A percentile compares a stretch with the other conserved stretches of the same genome.
These are phyloP conservation scores for Xylaria sp. DNA, from an alignment of 2,329 filamentous ascomycete genomes.

Conservation along the genomic window DNA sequence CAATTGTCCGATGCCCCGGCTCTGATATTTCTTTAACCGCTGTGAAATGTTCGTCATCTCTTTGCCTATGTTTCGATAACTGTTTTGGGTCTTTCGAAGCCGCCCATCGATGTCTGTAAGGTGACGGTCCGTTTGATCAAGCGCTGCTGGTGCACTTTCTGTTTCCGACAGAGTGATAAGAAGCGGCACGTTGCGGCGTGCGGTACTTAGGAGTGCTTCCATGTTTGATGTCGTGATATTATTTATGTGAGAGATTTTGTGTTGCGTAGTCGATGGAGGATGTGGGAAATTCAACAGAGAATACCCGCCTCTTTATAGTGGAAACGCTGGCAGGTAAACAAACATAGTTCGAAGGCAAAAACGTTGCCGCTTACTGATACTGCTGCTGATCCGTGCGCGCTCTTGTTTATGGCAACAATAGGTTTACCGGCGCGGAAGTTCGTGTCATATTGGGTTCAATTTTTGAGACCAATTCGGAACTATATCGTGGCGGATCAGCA, in stretches of 20 bases:
- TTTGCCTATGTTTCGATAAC: slow-evolving; percentile 54
- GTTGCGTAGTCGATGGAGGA: too few species aligned
- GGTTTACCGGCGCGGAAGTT: neutral
- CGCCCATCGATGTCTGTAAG: slow-evolving; percentile 41
- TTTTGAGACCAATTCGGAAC: neutral
- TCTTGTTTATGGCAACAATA: neutral
- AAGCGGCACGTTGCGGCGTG: too few species aligned
- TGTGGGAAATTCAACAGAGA: too few species aligned
- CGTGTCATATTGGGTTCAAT: neutral
- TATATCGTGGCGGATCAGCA: neutral
- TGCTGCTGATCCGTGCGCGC: neutral
- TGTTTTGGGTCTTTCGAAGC: slow-evolving; percentile 51
- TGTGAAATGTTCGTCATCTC: slow-evolving; percentile 60
- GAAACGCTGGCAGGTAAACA: neutral
- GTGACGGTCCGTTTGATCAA: too few species aligned
- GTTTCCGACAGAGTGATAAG: too few species aligned
- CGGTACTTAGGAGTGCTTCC: too few species aligned
- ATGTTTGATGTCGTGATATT: too few species aligned
- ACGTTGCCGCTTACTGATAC: neutral
- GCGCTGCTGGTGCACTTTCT: too few species aligned
- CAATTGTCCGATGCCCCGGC: slow-evolving; percentile 63
- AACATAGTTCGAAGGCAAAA: neutral
- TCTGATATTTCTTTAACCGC: slow-evolving; percentile 64
- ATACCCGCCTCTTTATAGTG: neutral
- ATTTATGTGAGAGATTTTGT: too few species aligned